phyloP scores from a whole-genome alignment of 2,329 filamentous ascomycete species.

The Hymenoscyphus linearis region DNA sequence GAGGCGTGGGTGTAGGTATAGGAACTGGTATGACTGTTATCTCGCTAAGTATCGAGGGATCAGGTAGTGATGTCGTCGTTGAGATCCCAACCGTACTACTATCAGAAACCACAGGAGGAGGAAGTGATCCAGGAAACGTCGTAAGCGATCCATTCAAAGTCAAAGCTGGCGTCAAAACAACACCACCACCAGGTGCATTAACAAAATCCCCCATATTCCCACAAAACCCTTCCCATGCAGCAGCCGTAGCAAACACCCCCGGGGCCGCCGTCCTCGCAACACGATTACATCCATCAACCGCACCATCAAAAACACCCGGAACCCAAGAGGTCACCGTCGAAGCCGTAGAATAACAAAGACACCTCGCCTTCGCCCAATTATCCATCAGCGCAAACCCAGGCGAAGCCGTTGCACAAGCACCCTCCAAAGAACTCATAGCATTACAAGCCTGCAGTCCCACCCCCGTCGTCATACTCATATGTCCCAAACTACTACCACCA shows the following conservation, averaged over 20 bases:
- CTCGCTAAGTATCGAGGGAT: not conserved
- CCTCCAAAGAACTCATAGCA: not conserved
- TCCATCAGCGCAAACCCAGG: slow-evolving; percentile 5
- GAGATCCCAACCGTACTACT: too few relatives aligned
- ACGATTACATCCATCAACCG: not conserved
- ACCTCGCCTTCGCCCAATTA: slow-evolving; percentile 1
- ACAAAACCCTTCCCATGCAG: slow-evolving; percentile 1
- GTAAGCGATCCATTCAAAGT: not conserved
- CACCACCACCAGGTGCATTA: not conserved
- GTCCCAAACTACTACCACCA: too few relatives aligned
- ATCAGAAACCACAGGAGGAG: not conserved
- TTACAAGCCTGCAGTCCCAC: not conserved
- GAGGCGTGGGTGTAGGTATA: not conserved
- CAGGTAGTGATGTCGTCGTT: not conserved
- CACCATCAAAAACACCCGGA: slow-evolving; percentile 1
- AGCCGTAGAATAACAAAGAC: slow-evolving; percentile 5
- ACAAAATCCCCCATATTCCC: not conserved
- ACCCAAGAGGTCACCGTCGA: slow-evolving; percentile 2
- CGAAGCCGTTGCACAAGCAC: not conserved
- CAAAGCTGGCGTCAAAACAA: not conserved
- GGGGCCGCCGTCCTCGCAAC: not conserved
- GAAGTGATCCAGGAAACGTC: not conserved
- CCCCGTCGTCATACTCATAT: too few relatives aligned
- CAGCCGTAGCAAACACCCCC: not conserved
- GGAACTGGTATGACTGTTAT: slow-evolving; percentile 2